Conservation (phyloP, 2,329 filamentous ascomycete genomes). For the Fusarium abutilonis region DNA sequence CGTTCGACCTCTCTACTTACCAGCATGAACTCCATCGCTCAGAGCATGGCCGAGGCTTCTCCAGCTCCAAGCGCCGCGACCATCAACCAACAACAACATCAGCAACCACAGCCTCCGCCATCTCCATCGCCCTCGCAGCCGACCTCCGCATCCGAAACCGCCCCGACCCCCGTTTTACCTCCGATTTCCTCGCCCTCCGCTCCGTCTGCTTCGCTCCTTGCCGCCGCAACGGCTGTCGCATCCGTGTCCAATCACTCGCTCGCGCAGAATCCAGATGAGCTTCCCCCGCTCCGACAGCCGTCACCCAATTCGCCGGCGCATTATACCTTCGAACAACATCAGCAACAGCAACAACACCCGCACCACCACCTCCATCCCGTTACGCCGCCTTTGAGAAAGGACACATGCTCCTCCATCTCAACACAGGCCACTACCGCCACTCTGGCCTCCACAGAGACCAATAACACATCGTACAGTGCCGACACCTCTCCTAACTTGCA, state of each 20-base stretch:
- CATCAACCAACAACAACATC: constrained; percentile 38
- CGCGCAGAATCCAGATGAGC: constrained; percentile 42
- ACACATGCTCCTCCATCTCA: constrained; percentile 64
- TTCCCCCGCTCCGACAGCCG: constrained; percentile 44
- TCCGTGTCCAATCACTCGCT: constrained; percentile 36
- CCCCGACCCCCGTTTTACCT: constrained; percentile 40
- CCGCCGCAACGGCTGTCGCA: constrained; percentile 38
- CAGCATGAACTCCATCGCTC: constrained; percentile 53
- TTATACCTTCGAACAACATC: constrained; percentile 45
- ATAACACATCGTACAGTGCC: constrained; percentile 62
- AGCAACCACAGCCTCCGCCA: constrained; percentile 41
- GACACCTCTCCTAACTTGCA: constrained; percentile 61
- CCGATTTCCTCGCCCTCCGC: constrained; percentile 44
- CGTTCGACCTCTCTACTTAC: constrained; percentile 19
- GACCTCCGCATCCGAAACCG: constrained; percentile 41
- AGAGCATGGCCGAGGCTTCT: constrained; percentile 50
- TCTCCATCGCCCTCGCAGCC: constrained; percentile 44
- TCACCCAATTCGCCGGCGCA: constrained; percentile 44
- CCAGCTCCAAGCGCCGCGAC: constrained; percentile 16
- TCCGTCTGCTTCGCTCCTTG: constrained; percentile 43
- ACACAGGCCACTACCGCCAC: constrained; percentile 60
- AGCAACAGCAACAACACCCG: constrained; percentile 40
- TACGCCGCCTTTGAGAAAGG: constrained; percentile 55
- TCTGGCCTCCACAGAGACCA: constrained; percentile 58
- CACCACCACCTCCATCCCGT: constrained; percentile 45